Conservation (phyloP, 495 filamentous ascomycete species). For the Wilcoxina mikolae region DNA sequence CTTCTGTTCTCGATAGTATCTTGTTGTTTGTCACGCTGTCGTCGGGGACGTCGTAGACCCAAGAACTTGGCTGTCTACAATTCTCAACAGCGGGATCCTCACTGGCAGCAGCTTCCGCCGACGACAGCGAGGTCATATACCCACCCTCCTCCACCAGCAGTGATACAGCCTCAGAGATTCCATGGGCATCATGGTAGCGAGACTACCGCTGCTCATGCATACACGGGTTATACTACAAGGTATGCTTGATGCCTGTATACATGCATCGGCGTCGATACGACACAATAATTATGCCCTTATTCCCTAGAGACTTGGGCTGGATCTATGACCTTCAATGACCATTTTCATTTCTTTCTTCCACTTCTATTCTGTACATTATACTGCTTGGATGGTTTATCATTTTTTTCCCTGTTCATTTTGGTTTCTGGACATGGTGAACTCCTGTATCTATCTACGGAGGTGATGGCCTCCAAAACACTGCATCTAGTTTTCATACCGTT, state of each 20-base stretch:
- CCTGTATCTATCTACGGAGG: too few relatives aligned
- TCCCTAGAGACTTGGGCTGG: too few relatives aligned
- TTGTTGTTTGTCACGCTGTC: slow-evolving; percentile 45
- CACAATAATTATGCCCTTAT: too few relatives aligned
- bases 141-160: background rate
- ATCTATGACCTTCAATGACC: too few relatives aligned
- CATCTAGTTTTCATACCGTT: too few relatives aligned
- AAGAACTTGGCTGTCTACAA: background rate
- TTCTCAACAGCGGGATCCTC: background rate
- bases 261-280: too few relatives aligned
- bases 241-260: background rate
- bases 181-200: background rate
- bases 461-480: too few relatives aligned
- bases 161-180: background rate
- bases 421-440: too few relatives aligned
- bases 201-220: background rate
- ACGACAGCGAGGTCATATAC: background rate
- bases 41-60: slow-evolving; percentile 29
- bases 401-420: too few relatives aligned
- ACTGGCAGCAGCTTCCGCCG: background rate
- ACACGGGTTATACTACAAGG: background rate
- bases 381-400: too few relatives aligned
- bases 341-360: too few relatives aligned
- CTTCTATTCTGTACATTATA: too few relatives aligned
- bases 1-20: slow-evolving; percentile 46